These are phyloP conservation scores for Ceratocystis variospora DNA, from an alignment of 2,329 filamentous ascomycete genomes.

Conservation along the genomic window DNA sequence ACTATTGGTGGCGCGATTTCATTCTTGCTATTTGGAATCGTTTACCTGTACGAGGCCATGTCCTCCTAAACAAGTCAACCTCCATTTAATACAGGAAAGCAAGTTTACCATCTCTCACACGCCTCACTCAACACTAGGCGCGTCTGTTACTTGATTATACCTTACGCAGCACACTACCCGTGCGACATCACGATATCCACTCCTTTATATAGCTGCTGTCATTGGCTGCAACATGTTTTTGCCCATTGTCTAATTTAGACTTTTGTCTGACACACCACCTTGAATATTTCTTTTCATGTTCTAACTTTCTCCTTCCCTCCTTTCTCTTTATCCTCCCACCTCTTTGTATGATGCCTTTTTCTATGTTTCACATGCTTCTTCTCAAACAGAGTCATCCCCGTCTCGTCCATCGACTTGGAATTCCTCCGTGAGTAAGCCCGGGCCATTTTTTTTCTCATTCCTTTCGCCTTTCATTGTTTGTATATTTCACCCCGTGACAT, in stretches of 20 bases:
- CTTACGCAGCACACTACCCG: neutral
- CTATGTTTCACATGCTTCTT: slow-evolving; percentile 3
- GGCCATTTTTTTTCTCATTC: neutral
- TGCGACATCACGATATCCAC: slow-evolving; percentile 5
- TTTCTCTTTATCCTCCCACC: neutral
- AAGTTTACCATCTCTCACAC: neutral
- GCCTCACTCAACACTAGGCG: neutral
- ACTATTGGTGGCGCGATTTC: slow-evolving; percentile 82
- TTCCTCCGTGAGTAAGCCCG: neutral
- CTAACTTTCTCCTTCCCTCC: neutral
- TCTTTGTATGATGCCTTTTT: slow-evolving; percentile 7
- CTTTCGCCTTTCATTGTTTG: neutral
- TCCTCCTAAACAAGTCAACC: slow-evolving; percentile 29
- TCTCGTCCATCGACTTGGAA: neutral
- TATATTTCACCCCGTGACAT: neutral
- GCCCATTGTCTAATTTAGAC: slow-evolving; percentile 4
- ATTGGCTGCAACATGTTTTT: neutral
- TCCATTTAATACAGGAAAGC: too few species aligned
- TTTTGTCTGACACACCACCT: neutral
- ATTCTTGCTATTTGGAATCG: slow-evolving; percentile 80
- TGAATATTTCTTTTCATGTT: neutral
- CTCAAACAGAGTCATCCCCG: neutral
- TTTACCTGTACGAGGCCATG: slow-evolving; percentile 76
- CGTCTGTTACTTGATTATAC: neutral
- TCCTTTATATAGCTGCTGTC: slow-evolving; percentile 2